These are phyloP conservation scores for Barbarea vulgaris DNA, from an alignment of 345 rosid genomes.

Conservation along the genomic window DNA sequence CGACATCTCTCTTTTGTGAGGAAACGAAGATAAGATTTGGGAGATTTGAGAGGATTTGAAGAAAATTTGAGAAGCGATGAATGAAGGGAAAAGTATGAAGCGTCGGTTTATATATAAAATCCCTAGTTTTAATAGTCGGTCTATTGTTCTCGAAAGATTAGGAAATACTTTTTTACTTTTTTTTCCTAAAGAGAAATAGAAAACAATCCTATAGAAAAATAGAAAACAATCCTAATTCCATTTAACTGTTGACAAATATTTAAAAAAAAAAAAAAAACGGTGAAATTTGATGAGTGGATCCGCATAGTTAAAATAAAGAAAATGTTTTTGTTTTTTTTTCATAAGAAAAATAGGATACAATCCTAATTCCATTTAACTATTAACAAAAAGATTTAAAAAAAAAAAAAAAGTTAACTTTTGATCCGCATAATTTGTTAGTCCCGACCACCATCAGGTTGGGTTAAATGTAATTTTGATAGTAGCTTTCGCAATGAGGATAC, in stretches of 20 bases:
- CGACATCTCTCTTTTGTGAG: conserved; percentile 50
- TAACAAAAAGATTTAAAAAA: too few species aligned
- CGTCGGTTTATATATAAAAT: neutral
- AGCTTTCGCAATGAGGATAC: too few species aligned
- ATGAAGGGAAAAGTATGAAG: neutral
- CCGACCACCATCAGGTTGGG: too few species aligned
- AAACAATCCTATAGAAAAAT: neutral
- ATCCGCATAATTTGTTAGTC: neutral
- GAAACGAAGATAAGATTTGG: conserved; percentile 4
- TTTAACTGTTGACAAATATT: neutral
- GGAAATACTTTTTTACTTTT: neutral
- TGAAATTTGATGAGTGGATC: neutral
- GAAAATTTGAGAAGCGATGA: neutral
- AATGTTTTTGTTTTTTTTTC: neutral
- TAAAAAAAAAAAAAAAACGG: too few species aligned
- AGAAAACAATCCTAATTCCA: neutral
- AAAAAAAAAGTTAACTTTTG: neutral
- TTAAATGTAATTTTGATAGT: too few species aligned
- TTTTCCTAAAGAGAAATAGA: neutral
- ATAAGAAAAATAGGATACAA: neutral
- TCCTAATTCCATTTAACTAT: neutral
- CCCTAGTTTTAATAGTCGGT: conserved; percentile 20
- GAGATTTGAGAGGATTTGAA: neutral
- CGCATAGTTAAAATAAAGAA: neutral
- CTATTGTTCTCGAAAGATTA: neutral